Base-by-base conservation (phyloP, 495 filamentous ascomycete genomes). In the Usnea hakonensis region DNA sequence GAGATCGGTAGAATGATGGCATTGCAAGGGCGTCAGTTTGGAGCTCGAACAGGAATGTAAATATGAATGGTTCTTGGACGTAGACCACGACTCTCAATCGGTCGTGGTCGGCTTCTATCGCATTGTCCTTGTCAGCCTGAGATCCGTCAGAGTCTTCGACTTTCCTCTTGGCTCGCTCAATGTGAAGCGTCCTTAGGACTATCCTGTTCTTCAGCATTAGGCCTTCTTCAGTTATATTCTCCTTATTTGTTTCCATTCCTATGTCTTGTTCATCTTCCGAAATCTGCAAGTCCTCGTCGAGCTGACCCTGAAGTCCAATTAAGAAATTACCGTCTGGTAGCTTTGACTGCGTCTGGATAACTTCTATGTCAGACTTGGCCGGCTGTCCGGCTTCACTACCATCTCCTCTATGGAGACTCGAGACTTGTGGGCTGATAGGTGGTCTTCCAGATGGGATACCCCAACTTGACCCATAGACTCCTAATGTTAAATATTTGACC, bases 61-160 rank as follows among this genome's bases (percentile, higher is more conserved):
- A 96, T 59, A 96, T 87, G 74, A 97, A 97, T 4, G 94, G 94
- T 69, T 82, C 84, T 67, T 90, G 86, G 60, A 85, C 76, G 65
- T 88, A 88, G 53, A 95, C 83, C 4, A 95, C 82, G 7, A 89
- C 89, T 30, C 85, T 84, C 30, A 94, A 74, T 62, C 83, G 79
- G 54, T 81, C 72, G 32, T 64, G 55, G 32, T 64, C 48, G 13
- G 10, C 21, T n/a, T 60, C 44, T 33, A 26, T 19, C 35, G 28
- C 13, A 19, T 23, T 54, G 26, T 32, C 52, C n/a, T 55, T 32
- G n/a, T 37, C 50, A 21, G 21, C 3, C 28, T 10, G 21, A 19
- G 21, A 13, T 35, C 37, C 16, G 26, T 55, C 60, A n/a, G 33
- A 19, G 8, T 62, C 55, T 43, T 16, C 11, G 10, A 11, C n/a